Conservation (phyloP, 768 basidiomycete species). For the Boletus rufocinnamomeus region DNA sequence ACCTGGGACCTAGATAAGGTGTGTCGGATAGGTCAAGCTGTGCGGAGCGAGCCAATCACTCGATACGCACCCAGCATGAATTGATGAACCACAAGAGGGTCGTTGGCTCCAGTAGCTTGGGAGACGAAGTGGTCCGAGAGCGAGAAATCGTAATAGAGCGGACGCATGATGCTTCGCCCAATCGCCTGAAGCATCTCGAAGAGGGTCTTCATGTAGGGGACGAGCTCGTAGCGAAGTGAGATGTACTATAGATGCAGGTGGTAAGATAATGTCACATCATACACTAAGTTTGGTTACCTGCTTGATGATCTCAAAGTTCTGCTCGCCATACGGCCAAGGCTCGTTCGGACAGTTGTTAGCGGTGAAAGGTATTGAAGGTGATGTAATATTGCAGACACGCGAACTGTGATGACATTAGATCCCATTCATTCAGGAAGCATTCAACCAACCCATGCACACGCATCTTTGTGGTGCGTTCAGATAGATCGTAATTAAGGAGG, state of each 20-base stretch:
- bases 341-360: neutral
- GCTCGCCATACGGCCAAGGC: conserved; percentile 42
- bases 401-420: neutral
- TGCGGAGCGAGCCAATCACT: neutral
- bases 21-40: neutral
- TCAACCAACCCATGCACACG: neutral
- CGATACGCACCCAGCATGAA: conserved; percentile 35
- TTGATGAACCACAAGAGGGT: conserved; percentile 33
- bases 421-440: neutral
- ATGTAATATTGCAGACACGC: conserved; percentile 7
- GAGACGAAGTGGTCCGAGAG: conserved; percentile 27
- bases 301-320: conserved; percentile 34
- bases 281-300: conserved; percentile 19
- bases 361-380: neutral
- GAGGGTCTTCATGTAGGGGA: conserved; percentile 24
- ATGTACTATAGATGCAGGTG: conserved; percentile 31
- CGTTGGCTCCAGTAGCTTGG: conserved; percentile 28
- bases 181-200: conserved; percentile 33
- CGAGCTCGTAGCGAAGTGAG: conserved; percentile 38
- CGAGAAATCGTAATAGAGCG: conserved; percentile 38
- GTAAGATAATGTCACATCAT: neutral
- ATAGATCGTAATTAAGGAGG: too few species aligned
- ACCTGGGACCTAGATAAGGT: conserved; percentile 27
- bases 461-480: neutral
- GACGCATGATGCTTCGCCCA: conserved; percentile 36